phyloP scores from a whole-genome alignment of 2,329 filamentous ascomycete genomes.

The Taxawa tesnikishii region DNA sequence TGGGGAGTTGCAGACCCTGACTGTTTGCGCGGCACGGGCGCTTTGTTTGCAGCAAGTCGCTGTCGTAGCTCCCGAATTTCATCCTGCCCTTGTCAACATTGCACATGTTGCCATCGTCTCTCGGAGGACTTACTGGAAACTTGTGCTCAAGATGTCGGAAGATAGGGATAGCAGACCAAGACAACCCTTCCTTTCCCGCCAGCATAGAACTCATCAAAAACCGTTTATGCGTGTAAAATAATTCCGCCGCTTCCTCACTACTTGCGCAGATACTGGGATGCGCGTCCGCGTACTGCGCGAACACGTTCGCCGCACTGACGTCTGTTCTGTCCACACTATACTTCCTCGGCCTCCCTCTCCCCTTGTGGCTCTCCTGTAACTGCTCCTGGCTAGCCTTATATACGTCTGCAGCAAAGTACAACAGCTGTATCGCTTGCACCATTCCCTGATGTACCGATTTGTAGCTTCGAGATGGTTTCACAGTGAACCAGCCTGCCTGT shows the following conservation, averaged over 20 bases:
- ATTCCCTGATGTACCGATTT: constrained; percentile 44
- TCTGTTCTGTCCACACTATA: not conserved
- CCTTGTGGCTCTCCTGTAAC: constrained; percentile 4
- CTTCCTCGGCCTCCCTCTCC: constrained; percentile 1
- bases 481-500: constrained; percentile 55
- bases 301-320: not conserved
- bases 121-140: constrained; percentile 18
- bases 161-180: constrained; percentile 30
- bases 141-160: constrained; percentile 26
- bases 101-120: too few relatives aligned
- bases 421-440: constrained; percentile 49
- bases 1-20: not conserved
- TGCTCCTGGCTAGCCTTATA: constrained; percentile 27
- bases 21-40: not conserved
- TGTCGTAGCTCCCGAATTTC: not conserved
- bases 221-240: constrained; percentile 26
- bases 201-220: constrained; percentile 35
- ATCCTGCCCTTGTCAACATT: not conserved
- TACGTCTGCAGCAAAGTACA: constrained; percentile 50
- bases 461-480: constrained; percentile 49
- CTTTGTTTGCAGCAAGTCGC: not conserved
- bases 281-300: constrained; percentile 1
- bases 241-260: constrained; percentile 16
- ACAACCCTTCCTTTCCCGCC: constrained; percentile 28
- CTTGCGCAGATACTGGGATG: constrained; percentile 1